Conservation (phyloP, 805 yeast genomes). For the Komagataella kurtzmanii region DNA sequence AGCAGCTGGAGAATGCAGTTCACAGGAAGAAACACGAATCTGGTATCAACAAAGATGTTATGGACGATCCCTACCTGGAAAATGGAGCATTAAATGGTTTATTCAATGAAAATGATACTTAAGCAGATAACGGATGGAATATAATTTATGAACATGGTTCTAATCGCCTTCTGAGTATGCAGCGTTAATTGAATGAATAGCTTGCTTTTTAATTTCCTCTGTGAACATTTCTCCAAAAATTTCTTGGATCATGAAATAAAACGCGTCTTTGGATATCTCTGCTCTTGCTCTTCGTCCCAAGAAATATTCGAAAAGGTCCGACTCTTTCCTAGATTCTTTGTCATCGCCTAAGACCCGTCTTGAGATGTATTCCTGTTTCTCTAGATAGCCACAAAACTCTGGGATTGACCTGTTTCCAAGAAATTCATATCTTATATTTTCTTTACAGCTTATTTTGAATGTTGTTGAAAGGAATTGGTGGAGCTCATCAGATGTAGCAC, state of each 20-base stretch:
- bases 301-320: constrained; percentile 10
- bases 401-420: constrained; percentile 9
- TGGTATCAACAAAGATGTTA: constrained; percentile 27
- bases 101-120: constrained; percentile 26
- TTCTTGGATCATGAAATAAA: constrained; percentile 12
- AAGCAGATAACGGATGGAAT: neutral
- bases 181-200: neutral
- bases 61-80: constrained; percentile 64
- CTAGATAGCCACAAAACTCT: constrained; percentile 10
- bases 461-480: constrained; percentile 9
- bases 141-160: neutral
- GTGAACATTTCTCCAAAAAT: constrained; percentile 13
- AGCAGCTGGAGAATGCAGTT: constrained; percentile 38
- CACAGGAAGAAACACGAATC: constrained; percentile 33
- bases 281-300: constrained; percentile 15
- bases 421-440: constrained; percentile 9
- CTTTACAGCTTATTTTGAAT: constrained; percentile 11
- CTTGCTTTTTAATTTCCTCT: neutral
- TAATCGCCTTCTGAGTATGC: neutral
- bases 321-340: constrained; percentile 8
- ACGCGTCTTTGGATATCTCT: constrained; percentile 13
- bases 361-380: constrained; percentile 14
- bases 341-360: constrained; percentile 7
- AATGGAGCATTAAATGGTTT: constrained; percentile 51
- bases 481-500: constrained; percentile 14